phyloP scores from a whole-genome alignment of 495 filamentous ascomycete species.

The Ramalina peruviana region DNA sequence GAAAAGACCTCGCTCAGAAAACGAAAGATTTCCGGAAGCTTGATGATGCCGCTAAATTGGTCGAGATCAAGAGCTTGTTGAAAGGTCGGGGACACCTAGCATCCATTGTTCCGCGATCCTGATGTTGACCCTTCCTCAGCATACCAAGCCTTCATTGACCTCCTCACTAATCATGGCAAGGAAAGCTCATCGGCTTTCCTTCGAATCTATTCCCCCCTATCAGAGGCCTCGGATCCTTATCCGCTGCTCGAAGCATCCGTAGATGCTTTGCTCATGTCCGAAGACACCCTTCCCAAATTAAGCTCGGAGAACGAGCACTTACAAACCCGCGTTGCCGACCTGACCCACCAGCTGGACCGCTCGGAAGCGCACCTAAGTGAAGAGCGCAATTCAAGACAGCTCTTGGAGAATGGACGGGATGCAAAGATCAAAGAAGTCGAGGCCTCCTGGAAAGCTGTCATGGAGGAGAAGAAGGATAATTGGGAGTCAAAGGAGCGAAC shows the following conservation, averaged over 20 bases:
- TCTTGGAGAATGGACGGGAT: constrained; percentile 65
- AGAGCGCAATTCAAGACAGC: constrained; percentile 56
- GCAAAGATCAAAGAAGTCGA: constrained; percentile 73
- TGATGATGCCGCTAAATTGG: constrained; percentile 77
- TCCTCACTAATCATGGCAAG: constrained; percentile 87
- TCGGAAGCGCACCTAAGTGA: constrained; percentile 61
- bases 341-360: constrained; percentile 88
- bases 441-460: constrained; percentile 76
- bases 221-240: constrained; percentile 93
- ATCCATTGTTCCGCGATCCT: not conserved
- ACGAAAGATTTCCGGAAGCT: constrained; percentile 96
- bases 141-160: constrained; percentile 95
- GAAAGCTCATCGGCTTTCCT: constrained; percentile 81
- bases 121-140: constrained; percentile 34
- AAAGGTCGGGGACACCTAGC: constrained; percentile 43
- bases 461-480: constrained; percentile 89
- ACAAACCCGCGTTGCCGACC: constrained; percentile 57
- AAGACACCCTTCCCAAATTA: constrained; percentile 81
- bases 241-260: constrained; percentile 91
- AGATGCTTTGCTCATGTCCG: constrained; percentile 77
- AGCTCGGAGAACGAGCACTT: constrained; percentile 76
- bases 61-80: constrained; percentile 75
- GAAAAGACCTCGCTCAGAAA: constrained; percentile 94
- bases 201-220: constrained; percentile 81
- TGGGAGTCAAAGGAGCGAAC: constrained; percentile 91